Evolutionary conservation across 2,329 filamentous ascomycete species (phyloP), one percentile per base, ranked within the genome.

Genomic region (Triangularia setosa): DNA sequence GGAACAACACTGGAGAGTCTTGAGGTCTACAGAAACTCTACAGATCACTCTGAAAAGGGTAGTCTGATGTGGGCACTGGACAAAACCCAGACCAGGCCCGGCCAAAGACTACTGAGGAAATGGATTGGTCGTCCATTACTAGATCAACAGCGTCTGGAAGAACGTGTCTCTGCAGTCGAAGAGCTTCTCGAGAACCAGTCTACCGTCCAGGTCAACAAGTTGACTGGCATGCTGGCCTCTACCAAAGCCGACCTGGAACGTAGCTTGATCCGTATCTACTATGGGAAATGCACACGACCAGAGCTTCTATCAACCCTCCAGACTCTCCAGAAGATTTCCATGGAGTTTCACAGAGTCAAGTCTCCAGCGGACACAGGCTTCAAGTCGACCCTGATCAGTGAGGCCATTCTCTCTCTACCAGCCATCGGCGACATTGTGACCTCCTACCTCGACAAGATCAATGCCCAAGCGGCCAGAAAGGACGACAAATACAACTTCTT

Each of bases 401-500:
- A 89, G 61, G 90, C 93, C 12, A 84, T 98, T 65, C 84, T 85
- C 24, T 84, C 87, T 8, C 82, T 99, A 5, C 94, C 95, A 0
- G 84, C 81, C 12, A 96, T 98, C 59, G 81, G 89, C 7, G 83
- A 89, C 21, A 86, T 88, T 18, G 86, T 98, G 4, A 81, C 91
- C 18, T 82, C 81, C 1, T 93, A 91, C 73, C 85, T 99, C 2
- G 90, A 96, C 61, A 90, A 88, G 66, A 95, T 99, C 77, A 96
- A 96, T 71, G 81, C 89, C 30, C 84, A 91, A 69, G 91, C 95
- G 0, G 95, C 94, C 0, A 89, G 88, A 58, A 87, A 86, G 24
- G 90, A 98, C 72, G 93, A 99, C 81, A 97, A 97, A 75, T 98
- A 97, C 75, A 82, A 84, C 35, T 99, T 99, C 81, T 97, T 99